phyloP scores from a whole-genome alignment of 73 alveolate genomes.

The Breviolum minutum region DNA sequence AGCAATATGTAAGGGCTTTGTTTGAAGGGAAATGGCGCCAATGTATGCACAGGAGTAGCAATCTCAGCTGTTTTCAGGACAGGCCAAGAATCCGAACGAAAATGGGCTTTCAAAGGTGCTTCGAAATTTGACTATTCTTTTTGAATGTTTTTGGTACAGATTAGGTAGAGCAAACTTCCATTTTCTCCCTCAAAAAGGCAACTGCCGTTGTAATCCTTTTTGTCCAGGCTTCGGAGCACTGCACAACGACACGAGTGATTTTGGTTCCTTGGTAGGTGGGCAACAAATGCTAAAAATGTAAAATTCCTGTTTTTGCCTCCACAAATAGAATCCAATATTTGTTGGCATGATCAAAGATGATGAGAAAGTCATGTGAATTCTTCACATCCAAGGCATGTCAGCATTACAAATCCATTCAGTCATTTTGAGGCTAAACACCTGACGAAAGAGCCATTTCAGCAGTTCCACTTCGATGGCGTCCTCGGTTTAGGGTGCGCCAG shows the following conservation, averaged over 20 bases:
- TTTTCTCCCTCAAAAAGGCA: too few relatives aligned
- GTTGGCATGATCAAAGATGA: too few relatives aligned
- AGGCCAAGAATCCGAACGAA: too few relatives aligned
- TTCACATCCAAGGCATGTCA: neutral
- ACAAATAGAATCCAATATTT: too few relatives aligned
- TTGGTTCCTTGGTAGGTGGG: neutral
- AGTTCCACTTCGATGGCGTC: conserved; percentile 69
- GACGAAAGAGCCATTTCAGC: conserved; percentile 68
- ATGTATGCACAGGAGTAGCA: too few relatives aligned
- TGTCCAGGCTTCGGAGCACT: neutral
- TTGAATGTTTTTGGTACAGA: too few relatives aligned
- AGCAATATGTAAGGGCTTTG: too few relatives aligned
- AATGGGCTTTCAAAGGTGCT: too few relatives aligned
- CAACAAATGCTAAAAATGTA: neutral
- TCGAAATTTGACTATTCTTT: too few relatives aligned
- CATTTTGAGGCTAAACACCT: neutral
- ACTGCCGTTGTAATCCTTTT: neutral
- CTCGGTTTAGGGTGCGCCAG: conserved; percentile 61
- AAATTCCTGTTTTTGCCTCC: neutral
- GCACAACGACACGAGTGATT: conserved; percentile 23
- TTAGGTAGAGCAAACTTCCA: too few relatives aligned
- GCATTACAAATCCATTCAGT: neutral
- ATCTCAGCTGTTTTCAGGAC: too few relatives aligned
- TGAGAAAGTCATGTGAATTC: neutral
- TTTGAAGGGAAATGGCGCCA: too few relatives aligned